Evolutionary conservation across 2,329 filamentous ascomycete species (phyloP).

Genomic region (Ploettnerulaceae sp.): DNA sequence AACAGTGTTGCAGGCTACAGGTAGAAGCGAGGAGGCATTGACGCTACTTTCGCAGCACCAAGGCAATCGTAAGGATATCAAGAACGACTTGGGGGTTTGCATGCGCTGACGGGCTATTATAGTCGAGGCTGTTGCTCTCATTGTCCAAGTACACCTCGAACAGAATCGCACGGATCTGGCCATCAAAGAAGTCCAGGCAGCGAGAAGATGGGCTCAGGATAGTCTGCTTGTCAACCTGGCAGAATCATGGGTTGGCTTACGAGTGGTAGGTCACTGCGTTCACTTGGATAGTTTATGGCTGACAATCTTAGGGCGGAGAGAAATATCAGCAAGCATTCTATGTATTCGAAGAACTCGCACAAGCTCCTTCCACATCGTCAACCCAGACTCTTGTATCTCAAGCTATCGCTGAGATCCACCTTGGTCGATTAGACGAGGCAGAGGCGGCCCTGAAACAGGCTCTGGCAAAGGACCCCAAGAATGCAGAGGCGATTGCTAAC

Average conservation of each 20-base stretch:
- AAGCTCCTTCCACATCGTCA: conserved; percentile 75
- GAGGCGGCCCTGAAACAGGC: conserved; percentile 82
- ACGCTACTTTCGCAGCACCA: conserved; percentile 76
- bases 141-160: conserved; percentile 85
- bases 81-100: not conserved
- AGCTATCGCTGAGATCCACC: conserved; percentile 85
- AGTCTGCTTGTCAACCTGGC: conserved; percentile 89
- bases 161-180: conserved; percentile 91
- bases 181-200: conserved; percentile 79
- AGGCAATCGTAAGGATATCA: conserved; percentile 62
- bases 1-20: conserved; percentile 75
- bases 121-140: conserved; percentile 76
- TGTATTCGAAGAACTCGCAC: conserved; percentile 93
- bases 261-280: conserved; percentile 59
- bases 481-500: conserved; percentile 76
- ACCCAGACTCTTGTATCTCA: conserved; percentile 75
- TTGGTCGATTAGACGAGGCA: conserved; percentile 83
- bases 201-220: conserved; percentile 92
- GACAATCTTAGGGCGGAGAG: conserved; percentile 67
- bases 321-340: conserved; percentile 97
- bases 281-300: conserved; percentile 17
- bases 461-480: conserved; percentile 64
- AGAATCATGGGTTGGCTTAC: conserved; percentile 89
- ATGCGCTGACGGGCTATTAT: conserved; percentile 24
- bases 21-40: conserved; percentile 80